Base-by-base conservation (phyloP, 768 basidiomycete species). In the Coprinopsis cinerea region DNA sequence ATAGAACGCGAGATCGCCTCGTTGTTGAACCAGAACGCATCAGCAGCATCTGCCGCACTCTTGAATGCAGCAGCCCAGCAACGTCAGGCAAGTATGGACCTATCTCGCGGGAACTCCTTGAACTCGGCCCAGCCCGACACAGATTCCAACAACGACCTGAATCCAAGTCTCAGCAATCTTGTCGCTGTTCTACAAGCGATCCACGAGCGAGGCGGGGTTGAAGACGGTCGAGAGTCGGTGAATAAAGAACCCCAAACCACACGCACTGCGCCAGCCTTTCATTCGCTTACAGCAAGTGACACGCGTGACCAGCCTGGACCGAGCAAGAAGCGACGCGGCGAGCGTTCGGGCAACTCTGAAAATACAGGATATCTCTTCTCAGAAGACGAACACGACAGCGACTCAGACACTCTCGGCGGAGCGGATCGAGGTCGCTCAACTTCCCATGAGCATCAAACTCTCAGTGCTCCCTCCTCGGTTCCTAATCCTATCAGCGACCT, bases 131-230 rank as follows among this genome's bases (percentile, higher is more conserved):
- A 37, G 13, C 42, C 34, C 40, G 63, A 61, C 52, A 52, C 63
- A 26, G 72, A 69, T 26, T 57, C 55, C 47, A 66, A 72, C 35
- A 56, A 68, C 9, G 71, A 74, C 42, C 64, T 83, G n/a, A 74
- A 75, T 28, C 67, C 85, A 37, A 78, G 76, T 58, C 63, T 87
- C 35, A 78, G 72, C 54, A 77, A 81, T 3, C 76, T 91, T 42
- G 86, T 83, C n/a, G 87, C 86, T 42, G 83, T 88, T 55, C 69
- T 90, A 25, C 85, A 89, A 54, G 88, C 85, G 47, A 88, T 83
- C 7, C 83, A 87, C 44, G 80, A 80, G 3, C 81, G 78, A 34
- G 75, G 73, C 25, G 66, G 71, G 13, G 75, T 76, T 53, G 70
- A 70, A 36, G 75, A 74, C 47, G 75, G 73, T 51, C 51, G 69